These are phyloP conservation scores for Acanthochlamys bracteata DNA, from an alignment of 106 monocot species.

Conservation along the genomic window DNA sequence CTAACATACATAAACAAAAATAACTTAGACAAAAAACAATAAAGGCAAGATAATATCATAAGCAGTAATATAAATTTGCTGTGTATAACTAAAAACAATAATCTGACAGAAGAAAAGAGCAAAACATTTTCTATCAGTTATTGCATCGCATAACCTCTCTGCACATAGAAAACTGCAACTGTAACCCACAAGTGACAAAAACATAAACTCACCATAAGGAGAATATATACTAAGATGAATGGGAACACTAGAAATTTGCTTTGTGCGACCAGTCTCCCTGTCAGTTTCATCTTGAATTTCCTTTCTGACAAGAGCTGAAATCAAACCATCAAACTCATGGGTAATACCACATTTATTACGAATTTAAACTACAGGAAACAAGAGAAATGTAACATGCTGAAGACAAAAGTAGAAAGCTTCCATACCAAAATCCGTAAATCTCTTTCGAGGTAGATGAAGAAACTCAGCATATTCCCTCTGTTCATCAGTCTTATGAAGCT, in stretches of 20 bases:
- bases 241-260: constrained; percentile 69
- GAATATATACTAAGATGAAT: constrained; percentile 91
- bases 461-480: constrained; percentile 83
- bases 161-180: not conserved
- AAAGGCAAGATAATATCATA: too few relatives aligned
- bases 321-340: too few relatives aligned
- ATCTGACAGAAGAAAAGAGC: not conserved
- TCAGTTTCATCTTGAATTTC: constrained; percentile 97
- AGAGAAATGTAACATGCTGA: too few relatives aligned
- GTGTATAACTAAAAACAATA: too few relatives aligned
- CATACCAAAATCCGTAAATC: constrained; percentile 91
- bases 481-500: constrained; percentile 80
- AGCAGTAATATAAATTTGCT: too few relatives aligned
- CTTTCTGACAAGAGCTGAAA: constrained; percentile 84
- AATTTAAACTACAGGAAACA: too few relatives aligned
- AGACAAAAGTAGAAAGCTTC: too few relatives aligned
- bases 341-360: too few relatives aligned
- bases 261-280: constrained; percentile 67
- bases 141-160: not conserved
- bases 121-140: too few relatives aligned
- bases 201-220: constrained; percentile 86
- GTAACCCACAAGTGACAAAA: too few relatives aligned
- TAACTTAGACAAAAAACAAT: too few relatives aligned
- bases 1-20: too few relatives aligned
- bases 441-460: constrained; percentile 66